phyloP scores from a whole-genome alignment of 1,139 yeast genomes.

The Suzukiozyma palmioleophila region DNA sequence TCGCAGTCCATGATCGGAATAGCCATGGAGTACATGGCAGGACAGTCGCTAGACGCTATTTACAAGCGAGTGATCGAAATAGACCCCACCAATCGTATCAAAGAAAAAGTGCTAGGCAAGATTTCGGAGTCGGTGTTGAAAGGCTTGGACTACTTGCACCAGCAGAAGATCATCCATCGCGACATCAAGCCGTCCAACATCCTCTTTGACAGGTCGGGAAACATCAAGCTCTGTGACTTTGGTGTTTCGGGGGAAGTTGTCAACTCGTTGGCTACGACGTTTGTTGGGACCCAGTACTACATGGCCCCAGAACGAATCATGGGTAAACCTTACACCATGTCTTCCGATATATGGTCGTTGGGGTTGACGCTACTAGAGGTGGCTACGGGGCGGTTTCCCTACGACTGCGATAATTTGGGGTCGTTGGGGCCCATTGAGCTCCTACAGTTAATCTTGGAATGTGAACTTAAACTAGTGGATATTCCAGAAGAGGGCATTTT shows the following conservation, averaged over 20 bases:
- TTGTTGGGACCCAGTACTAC: constrained; percentile 94
- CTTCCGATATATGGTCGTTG: constrained; percentile 94
- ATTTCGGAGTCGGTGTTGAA: constrained; percentile 79
- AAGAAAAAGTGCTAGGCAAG: constrained; percentile 88
- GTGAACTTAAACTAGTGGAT: constrained; percentile 73
- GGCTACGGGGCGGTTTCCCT: constrained; percentile 84
- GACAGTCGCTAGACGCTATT: constrained; percentile 85
- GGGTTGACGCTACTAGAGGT: constrained; percentile 91
- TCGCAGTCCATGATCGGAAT: constrained; percentile 74
- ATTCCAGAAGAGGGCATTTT: constrained; percentile 69
- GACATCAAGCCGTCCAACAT: constrained; percentile 94
- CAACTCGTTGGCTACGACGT: constrained; percentile 89
- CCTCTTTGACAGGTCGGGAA: constrained; percentile 66
- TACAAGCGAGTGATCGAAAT: constrained; percentile 60
- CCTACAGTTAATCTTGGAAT: constrained; percentile 72
- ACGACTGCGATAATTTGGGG: constrained; percentile 25
- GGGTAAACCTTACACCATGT: constrained; percentile 91
- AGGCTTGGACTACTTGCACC: constrained; percentile 85
- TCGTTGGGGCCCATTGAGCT: constrained; percentile 76
- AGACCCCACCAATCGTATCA: constrained; percentile 74
- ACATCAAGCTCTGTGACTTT: constrained; percentile 90
- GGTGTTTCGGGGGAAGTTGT: constrained; percentile 99
- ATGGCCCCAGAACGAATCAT: constrained; percentile 98
- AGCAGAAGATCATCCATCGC: constrained; percentile 82
- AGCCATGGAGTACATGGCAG: constrained; percentile 97